Evolutionary conservation across 108 stramenopile genomes (phyloP).

Genomic region (Skeletonema menzelii): DNA sequence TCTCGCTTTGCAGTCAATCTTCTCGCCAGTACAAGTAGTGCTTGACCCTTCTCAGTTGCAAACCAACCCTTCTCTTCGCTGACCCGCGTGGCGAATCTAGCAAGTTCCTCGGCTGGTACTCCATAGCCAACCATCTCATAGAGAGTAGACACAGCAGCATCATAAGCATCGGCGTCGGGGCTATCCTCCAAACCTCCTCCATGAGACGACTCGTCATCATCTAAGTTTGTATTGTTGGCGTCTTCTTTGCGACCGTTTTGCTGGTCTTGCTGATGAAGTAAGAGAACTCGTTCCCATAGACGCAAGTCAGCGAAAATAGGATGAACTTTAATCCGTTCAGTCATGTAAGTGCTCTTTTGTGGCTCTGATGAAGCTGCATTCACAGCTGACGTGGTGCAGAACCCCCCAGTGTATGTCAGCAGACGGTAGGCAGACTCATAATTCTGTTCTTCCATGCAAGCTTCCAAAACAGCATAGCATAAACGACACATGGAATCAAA

Average conservation of each 20-base stretch:
- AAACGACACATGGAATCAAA: conserved; percentile 79
- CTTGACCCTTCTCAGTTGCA: conserved; percentile 67
- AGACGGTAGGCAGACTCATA: conserved; percentile 80
- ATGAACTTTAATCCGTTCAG: conserved; percentile 70
- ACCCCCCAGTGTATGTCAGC: conserved; percentile 74
- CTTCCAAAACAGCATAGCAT: conserved; percentile 81
- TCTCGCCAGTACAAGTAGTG: conserved; percentile 73
- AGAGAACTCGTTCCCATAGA: conserved; percentile 78
- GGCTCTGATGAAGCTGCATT: conserved; percentile 20
- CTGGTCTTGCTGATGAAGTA: conserved; percentile 61
- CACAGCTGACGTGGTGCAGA: conserved; percentile 49
- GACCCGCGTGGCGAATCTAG: conserved; percentile 74
- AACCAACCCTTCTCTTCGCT: conserved; percentile 78
- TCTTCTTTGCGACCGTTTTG: conserved; percentile 55
- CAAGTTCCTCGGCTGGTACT: conserved; percentile 79
- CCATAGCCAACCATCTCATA: conserved; percentile 91
- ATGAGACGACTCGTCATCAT: conserved; percentile 24
- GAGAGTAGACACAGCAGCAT: conserved; percentile 81
- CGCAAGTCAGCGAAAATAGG: conserved; percentile 80
- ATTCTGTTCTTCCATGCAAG: conserved; percentile 72
- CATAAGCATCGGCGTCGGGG: conserved; percentile 64
- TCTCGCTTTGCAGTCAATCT: conserved; percentile 75
- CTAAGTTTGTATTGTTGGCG: neutral
- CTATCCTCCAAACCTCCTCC: conserved; percentile 38
- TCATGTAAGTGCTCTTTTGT: conserved; percentile 65